Evolutionary conservation across 768 basidiomycete species (phyloP), one percentile per base, ranked within the genome.

Genomic region (Mycena capillaripes): DNA sequence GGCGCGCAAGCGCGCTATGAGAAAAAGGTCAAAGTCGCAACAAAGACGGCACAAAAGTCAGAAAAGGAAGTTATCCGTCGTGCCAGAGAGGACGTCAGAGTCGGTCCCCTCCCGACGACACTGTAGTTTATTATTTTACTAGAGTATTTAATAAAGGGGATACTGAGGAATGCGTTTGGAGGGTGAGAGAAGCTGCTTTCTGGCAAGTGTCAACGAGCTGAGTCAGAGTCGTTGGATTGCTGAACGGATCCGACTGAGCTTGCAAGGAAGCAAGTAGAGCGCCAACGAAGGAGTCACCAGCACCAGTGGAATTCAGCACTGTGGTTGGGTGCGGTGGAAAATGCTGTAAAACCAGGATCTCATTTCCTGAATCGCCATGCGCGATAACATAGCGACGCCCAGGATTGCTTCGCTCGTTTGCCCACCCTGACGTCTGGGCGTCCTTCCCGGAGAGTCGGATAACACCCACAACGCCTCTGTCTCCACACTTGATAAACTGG

Each of bases 281-380:
- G 8, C 97, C 97, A 1, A 95, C 96, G 29, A 98, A 88, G 4
- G 95, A 92, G 82, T 98, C 97, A 0, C 97, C 97, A 1, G 95
- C 97, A 1, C 97, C 97, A 0, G 97, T 98, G 11, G 95, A 95
- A 75, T 92, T 97, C 25, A 92, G 82, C 8, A 89, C 75, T 4
- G 70, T 77, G 12, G 88, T 72, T 1, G 81, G 78, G 21, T 87
- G 75, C 10, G 95, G 86, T 14, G 94, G 89, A 79, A 93, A 96
- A 78, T 97, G 93, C 48, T 91, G 90, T 34, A 97, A 56, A 8
- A 94, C 86, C 10, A 95, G 78, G 5, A 88, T 81, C 67, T 89
- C 87, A 10, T 80, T 79, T 19, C 84, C 83, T 4, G 78, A 79
- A 27, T 81, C 81, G 10, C 89, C 89, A 30, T 83, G 87, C 25